Conservation (phyloP, 805 yeast genomes). For the Geotrichum ghanense region DNA sequence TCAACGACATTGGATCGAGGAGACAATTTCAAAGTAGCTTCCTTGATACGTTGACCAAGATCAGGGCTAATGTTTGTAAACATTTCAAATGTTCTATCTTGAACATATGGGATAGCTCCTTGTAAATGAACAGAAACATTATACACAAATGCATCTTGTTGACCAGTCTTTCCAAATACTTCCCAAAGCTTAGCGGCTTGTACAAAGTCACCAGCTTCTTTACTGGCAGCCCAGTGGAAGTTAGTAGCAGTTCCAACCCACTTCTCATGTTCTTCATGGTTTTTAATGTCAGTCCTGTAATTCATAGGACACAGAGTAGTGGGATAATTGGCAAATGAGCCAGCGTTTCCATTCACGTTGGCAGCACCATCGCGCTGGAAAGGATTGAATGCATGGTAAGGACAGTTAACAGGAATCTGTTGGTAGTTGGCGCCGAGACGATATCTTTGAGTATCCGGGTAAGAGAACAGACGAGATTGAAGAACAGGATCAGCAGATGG, state of each 20-base stretch:
- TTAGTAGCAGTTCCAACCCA: constrained; percentile 78
- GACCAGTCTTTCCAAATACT: constrained; percentile 69
- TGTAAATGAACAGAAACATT: constrained; percentile 66
- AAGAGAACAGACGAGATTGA: constrained; percentile 66
- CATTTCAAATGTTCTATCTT: constrained; percentile 66
- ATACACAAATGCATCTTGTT: constrained; percentile 73
- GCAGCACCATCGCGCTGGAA: constrained; percentile 55
- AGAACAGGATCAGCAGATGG: constrained; percentile 69
- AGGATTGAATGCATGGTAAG: constrained; percentile 32
- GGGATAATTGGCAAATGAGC: constrained; percentile 40
- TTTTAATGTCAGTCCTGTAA: constrained; percentile 19
- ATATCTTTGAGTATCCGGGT: constrained; percentile 68
- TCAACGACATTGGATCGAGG: constrained; percentile 26
- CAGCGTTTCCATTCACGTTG: constrained; percentile 37
- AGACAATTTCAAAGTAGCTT: constrained; percentile 42
- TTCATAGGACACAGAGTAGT: constrained; percentile 29
- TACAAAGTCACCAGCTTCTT: constrained; percentile 56
- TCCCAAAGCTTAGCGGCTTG: constrained; percentile 75
- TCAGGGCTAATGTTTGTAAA: constrained; percentile 61
- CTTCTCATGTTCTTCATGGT: constrained; percentile 51
- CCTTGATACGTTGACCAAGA: constrained; percentile 56
- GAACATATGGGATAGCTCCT: constrained; percentile 62
- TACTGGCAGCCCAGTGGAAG: constrained; percentile 69
- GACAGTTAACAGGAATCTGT: constrained; percentile 63
- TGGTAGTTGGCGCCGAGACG: constrained; percentile 60